Base-by-base conservation (phyloP, 2,329 filamentous ascomycete species). In the Fusarium zealandicum region DNA sequence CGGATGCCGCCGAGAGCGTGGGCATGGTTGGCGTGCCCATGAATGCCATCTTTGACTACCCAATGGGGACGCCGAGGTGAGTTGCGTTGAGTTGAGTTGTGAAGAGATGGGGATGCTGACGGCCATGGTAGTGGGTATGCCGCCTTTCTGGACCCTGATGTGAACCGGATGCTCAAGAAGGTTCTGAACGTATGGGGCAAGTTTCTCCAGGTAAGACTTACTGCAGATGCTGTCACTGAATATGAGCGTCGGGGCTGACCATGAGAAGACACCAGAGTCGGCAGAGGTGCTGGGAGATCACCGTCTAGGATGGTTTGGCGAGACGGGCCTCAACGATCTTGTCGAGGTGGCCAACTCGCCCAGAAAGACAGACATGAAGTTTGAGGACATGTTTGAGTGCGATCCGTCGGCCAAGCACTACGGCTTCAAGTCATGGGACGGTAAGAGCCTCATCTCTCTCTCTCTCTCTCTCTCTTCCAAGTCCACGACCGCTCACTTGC, bases 391-490 rank as follows among this genome's bases (percentile, higher is more conserved):
- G 65, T 89, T 82, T 69, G 61, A 80, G 14, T 89, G 86, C 67
- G 82, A 89, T 35, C 79, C 84, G 0, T 71, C 67, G 0, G 75
- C 76, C 5, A 72, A 80, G 59, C 69, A 86, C 66, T 78, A 83
- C 57, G 87, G 87, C 14, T 90, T 77, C 74, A 82, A 77, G 50
- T 88, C 84, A 0, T 90, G 88, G 88, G 87, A 90, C 53, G 76
- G 79, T 80, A 67, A 67, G 22, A 25, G 69, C 17, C 17, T 6
- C 13, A 8, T 5, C 4, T 17, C 12, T 14, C 5, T 1, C 9
- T 6, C 1, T n/a, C n/a, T 5, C 4, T 17, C 12, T 14, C 5
- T 1, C 9, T 6, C 1, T n/a, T 1, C 4, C 9, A 4, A 11
- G 6, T 17, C 9, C 2, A 0, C 22, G 5, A 42, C 6, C 17